Evolutionary conservation across 495 filamentous ascomycete species (phyloP).

Genomic region (Podospora didyma): DNA sequence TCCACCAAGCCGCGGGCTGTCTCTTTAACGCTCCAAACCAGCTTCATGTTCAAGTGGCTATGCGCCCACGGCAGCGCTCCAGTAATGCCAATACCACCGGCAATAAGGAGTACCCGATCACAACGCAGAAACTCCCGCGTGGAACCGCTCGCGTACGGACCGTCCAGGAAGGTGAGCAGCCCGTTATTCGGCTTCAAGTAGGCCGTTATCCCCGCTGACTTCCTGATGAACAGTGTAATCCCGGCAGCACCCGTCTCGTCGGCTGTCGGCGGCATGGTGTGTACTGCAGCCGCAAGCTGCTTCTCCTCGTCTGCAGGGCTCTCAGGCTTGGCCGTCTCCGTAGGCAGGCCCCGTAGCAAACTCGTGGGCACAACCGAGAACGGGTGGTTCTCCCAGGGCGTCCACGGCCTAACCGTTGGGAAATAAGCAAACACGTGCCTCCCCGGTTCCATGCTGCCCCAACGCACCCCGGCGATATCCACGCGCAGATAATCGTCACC

Average conservation of each 20-base stretch:
- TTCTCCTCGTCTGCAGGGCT: slow-evolving; percentile 8
- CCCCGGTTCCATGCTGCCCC: slow-evolving; percentile 20
- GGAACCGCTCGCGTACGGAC: slow-evolving; percentile 19
- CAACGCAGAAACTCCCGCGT: slow-evolving; percentile 12
- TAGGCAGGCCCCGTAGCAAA: slow-evolving; percentile 5
- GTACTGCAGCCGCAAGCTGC: not conserved
- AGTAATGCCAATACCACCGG: slow-evolving; percentile 43
- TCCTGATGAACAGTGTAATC: slow-evolving; percentile 28
- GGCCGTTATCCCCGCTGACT: slow-evolving; percentile 24
- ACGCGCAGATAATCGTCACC: slow-evolving; percentile 29
- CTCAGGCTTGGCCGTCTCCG: not conserved
- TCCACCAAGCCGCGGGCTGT: slow-evolving; percentile 13
- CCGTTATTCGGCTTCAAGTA: slow-evolving; percentile 10
- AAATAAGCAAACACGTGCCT: slow-evolving; percentile 41
- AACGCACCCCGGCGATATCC: slow-evolving; percentile 32
- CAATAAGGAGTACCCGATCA: slow-evolving; percentile 35
- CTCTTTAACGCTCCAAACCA: slow-evolving; percentile 32
- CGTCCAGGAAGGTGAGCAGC: slow-evolving; percentile 28
- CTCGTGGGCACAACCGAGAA: slow-evolving; percentile 38
- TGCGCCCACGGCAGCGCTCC: slow-evolving; percentile 26
- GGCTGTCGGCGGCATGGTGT: not conserved
- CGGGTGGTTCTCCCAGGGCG: slow-evolving; percentile 48
- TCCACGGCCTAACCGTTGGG: slow-evolving; percentile 33
- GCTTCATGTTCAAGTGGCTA: slow-evolving; percentile 32
- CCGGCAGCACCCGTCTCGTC: slow-evolving; percentile 12